Base-by-base conservation (phyloP, 1,139 yeast species). In the Saccharomyces pastorianus region DNA sequence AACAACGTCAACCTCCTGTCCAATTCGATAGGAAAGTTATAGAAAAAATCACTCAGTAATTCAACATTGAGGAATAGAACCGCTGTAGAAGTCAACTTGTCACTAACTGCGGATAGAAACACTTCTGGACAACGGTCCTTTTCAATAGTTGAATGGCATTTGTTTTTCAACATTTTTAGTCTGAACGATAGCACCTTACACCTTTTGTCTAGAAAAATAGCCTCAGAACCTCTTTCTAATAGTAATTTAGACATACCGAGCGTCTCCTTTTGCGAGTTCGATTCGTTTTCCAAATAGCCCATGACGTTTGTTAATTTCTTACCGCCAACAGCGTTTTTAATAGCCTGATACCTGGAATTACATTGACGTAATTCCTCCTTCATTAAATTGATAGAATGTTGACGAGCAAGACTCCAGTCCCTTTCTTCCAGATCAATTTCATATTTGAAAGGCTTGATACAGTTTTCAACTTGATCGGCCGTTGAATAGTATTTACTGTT, bases 381-480 rank as follows among this genome's bases (percentile, higher is more conserved):
- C 56, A 95, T 71, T 57, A 95, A 71, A 47, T 73, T 74, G 14
- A 82, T 80, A 0, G 98, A 80, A 66, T 87, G 95, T 31, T 88
- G 95, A 59, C 88, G 82, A 46, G 96, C 85, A 13, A 80, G 69
- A 46, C 77, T 73, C 99, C 99, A 95, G 68, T 95, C 99, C 48
- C 96, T 78, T 64, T 90, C 96, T 66, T 93, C 99, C 49, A 93
- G 81, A 68, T 95, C 99, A 58, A 95, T 91, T 68, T 95, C 99
- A 70, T 93, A 93, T 71, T 95, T 95, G 73, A 85, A 93, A 1
- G 99, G 99, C 70, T 95, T 95, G 65, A 95, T 91, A 73, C 98
- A 91, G 70, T 93, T 95, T 67, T 95, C 99, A 14, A 95, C 99
- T 69, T 95, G 99, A 68, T 95, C 99, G 0, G 99, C 95, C 0